Percentiles rank a stretch among this genome's conserved stretches.
Conservation (phyloP, 1,284 basidiomycete species). For the Sporisorium scitamineum region DNA sequence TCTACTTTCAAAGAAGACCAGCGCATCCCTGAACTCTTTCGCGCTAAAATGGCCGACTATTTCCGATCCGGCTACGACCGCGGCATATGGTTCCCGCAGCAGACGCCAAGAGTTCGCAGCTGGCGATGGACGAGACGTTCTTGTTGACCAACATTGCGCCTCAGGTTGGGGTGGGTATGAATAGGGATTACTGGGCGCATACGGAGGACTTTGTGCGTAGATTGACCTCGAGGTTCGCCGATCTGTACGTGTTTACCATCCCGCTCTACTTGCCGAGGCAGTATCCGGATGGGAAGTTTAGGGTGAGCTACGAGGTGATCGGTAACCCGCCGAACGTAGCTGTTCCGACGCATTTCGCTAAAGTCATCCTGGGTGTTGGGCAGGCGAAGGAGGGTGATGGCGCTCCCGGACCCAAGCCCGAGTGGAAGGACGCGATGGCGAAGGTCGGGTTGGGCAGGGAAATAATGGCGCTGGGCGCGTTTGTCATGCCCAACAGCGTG, state of each 20-base stretch:
- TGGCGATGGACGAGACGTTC: constrained; percentile 98
- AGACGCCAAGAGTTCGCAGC: constrained; percentile 89
- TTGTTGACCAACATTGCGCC: constrained; percentile 95
- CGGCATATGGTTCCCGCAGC: constrained; percentile 98
- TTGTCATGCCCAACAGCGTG: constrained; percentile 68
- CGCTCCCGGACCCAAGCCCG: constrained; percentile 24
- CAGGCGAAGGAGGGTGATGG: constrained; percentile 5
- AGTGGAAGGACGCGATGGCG: constrained; percentile 21
- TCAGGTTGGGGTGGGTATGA: constrained; percentile 97
- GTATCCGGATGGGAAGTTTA: constrained; percentile 89
- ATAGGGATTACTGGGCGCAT: constrained; percentile 82
- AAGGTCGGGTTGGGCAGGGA: constrained; percentile 28
- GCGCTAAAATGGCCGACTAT: constrained; percentile 81
- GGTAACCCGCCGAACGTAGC: constrained; percentile 88
- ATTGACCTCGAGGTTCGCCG: constrained; percentile 84
- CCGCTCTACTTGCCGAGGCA: constrained; percentile 93
- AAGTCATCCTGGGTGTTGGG: constrained; percentile 81
- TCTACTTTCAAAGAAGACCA: constrained; percentile 89
- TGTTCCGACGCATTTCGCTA: constrained; percentile 98
- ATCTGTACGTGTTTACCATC: constrained; percentile 97
- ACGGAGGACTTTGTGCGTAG: constrained; percentile 91
- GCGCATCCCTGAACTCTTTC: constrained; percentile 81
- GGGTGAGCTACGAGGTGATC: constrained; percentile 88
- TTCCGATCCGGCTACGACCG: constrained; percentile 92
- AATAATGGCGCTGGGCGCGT: constrained; percentile 56